A percentile compares a stretch with the other conserved stretches of the same genome.
Conservation (phyloP, 1,284 basidiomycete species). For the Cutaneotrichosporon cavernicola region DNA sequence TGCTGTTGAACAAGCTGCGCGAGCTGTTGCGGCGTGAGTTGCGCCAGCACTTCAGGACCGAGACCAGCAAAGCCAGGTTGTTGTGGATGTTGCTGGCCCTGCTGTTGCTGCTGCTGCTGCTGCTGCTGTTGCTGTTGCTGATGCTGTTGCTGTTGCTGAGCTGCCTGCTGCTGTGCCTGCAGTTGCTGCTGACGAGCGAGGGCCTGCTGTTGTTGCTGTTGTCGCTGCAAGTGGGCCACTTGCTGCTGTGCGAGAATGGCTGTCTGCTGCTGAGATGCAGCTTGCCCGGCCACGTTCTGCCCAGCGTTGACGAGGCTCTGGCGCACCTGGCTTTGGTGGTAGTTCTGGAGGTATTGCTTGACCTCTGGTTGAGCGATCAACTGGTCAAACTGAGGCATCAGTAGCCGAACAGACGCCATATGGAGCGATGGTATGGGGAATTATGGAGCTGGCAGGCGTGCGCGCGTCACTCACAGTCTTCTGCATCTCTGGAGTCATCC, state of each 20-base stretch:
- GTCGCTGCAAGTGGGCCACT: conserved; percentile 26
- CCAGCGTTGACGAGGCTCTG: conserved; percentile 21
- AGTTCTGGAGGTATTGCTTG: conserved; percentile 22
- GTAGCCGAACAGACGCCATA: neutral
- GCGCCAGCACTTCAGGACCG: conserved; percentile 17
- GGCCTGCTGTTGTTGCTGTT: conserved; percentile 24
- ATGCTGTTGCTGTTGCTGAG: conserved; percentile 20
- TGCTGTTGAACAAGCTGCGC: conserved; percentile 27
- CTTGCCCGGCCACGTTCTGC: conserved; percentile 14
- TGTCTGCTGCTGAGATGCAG: conserved; percentile 20
- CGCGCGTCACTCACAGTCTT: conserved; percentile 19
- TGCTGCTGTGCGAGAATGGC: conserved; percentile 31
- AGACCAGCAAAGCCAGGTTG: conserved; percentile 16
- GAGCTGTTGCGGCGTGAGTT: conserved; percentile 25
- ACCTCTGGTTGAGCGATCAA: conserved; percentile 24
- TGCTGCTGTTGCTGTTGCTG: conserved; percentile 9
- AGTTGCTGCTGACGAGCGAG: conserved; percentile 23
- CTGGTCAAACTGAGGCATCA: conserved; percentile 23
- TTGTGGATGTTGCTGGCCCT: conserved; percentile 19
- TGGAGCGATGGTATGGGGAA: neutral
- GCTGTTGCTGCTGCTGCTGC: conserved; percentile 23
- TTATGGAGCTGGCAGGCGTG: neutral
- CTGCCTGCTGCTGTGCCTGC: conserved; percentile 22
- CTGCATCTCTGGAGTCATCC: conserved; percentile 25
- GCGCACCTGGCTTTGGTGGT: conserved; percentile 22